Evolutionary conservation across 768 basidiomycete genomes (phyloP).

Genomic region (Macrolepiota fuliginosa): DNA sequence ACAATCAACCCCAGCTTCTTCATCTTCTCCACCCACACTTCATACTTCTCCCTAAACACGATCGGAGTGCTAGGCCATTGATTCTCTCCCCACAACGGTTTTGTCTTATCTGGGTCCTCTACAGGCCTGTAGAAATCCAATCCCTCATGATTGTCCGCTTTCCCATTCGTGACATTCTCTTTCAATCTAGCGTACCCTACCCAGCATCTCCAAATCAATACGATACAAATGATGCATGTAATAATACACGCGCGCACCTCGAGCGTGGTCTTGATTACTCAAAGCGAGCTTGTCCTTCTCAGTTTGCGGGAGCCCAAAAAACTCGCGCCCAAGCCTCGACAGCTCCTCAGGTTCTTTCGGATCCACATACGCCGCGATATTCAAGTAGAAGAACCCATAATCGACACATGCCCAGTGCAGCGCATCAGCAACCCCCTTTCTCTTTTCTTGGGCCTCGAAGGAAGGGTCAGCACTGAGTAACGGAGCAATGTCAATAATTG

Average conservation of each 20-base stretch:
- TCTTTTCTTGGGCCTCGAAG: constrained; percentile 31
- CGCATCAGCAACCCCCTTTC: constrained; percentile 46
- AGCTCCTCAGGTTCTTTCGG: constrained; percentile 64
- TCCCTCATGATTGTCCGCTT: constrained; percentile 83
- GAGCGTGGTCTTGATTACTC: constrained; percentile 64
- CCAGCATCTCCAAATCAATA: background rate
- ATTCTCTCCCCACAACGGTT: constrained; percentile 80
- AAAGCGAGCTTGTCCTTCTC: constrained; percentile 78
- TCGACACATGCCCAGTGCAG: constrained; percentile 74
- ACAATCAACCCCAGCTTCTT: constrained; percentile 73
- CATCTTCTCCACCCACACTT: constrained; percentile 85
- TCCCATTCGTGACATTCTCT: constrained; percentile 86
- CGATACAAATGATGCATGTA: background rate
- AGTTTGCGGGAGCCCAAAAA: constrained; percentile 71
- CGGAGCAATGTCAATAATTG: constrained; percentile 72
- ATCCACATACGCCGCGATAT: constrained; percentile 59
- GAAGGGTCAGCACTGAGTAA: constrained; percentile 40
- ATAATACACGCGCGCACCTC: constrained; percentile 49
- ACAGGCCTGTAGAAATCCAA: constrained; percentile 82
- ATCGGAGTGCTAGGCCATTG: constrained; percentile 69
- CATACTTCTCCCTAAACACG: constrained; percentile 60
- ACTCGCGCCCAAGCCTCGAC: constrained; percentile 58
- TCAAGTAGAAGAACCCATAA: constrained; percentile 89
- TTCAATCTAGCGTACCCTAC: constrained; percentile 78
- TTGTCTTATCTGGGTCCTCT: constrained; percentile 63